Percentiles rank a stretch among this genome's conserved stretches.
phyloP scores from a whole-genome alignment of 2,329 filamentous ascomycete species.

The Alternaria tenuissima region DNA sequence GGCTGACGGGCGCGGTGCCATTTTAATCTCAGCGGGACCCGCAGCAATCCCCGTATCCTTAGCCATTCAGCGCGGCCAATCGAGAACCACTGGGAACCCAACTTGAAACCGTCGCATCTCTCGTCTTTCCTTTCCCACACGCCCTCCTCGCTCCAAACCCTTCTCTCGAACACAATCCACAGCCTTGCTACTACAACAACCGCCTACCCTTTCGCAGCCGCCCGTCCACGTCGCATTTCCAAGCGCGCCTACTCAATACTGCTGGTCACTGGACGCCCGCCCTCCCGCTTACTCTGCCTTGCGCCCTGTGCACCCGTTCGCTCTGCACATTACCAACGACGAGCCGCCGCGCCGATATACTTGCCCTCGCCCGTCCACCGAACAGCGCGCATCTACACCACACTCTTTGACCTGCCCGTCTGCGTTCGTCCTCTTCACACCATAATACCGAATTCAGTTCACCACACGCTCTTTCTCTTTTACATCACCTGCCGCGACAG shows the following conservation, averaged over 20 bases:
- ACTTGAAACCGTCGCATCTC: constrained; percentile 39
- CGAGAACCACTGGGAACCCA: constrained; percentile 15
- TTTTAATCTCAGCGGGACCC: constrained; percentile 32
- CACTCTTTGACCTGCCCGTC: background rate
- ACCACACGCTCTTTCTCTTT: constrained; percentile 6
- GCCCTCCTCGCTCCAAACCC: constrained; percentile 19
- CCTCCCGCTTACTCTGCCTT: constrained; percentile 10
- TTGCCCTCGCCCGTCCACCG: constrained; percentile 11
- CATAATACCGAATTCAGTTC: background rate
- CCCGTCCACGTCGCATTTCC: constrained; percentile 11
- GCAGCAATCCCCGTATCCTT: constrained; percentile 18
- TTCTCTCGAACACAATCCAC: constrained; percentile 24
- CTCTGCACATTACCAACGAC: constrained; percentile 1
- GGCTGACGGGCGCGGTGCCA: constrained; percentile 33
- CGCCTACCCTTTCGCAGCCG: constrained; percentile 26
- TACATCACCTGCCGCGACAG: constrained; percentile 18
- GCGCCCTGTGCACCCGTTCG: constrained; percentile 17
- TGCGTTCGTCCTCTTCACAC: background rate
- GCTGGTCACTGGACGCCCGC: constrained; percentile 18
- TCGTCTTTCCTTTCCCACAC: constrained; percentile 10
- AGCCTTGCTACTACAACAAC: constrained; percentile 8
- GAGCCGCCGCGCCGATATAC: constrained; percentile 7
- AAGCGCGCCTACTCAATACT: constrained; percentile 3
- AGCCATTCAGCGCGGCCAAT: constrained; percentile 20
- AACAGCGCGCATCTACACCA: constrained; percentile 13